Conservation (phyloP, 352 stramenopile species). For the Thalassiosira hispida region DNA sequence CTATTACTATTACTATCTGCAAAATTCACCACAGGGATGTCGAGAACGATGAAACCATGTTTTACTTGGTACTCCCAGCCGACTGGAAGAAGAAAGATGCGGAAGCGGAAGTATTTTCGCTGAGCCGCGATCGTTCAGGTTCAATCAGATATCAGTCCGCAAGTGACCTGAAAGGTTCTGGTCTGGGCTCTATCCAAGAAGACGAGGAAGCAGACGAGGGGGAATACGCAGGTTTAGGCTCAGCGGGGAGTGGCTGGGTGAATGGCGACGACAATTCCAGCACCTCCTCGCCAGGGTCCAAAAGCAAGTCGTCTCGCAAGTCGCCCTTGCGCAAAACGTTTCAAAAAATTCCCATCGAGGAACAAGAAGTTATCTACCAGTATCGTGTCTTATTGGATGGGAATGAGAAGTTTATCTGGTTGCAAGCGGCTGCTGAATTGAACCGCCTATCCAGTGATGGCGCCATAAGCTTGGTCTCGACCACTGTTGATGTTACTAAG, state of each 20-base stretch:
- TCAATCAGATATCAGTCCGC: too few species aligned
- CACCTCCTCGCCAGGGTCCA: neutral
- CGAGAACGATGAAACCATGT: constrained; percentile 46
- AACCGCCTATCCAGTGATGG: constrained; percentile 20
- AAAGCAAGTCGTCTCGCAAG: constrained; percentile 9
- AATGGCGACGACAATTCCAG: constrained; percentile 25
- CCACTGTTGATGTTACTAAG: constrained; percentile 21
- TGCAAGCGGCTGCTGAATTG: constrained; percentile 47
- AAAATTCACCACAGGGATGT: constrained; percentile 27
- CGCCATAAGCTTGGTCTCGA: constrained; percentile 13
- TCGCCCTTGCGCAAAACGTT: neutral
- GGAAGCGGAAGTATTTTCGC: constrained; percentile 29
- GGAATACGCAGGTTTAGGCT: constrained; percentile 5
- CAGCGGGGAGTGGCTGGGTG: neutral
- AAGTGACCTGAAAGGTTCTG: neutral
- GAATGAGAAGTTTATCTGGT: constrained; percentile 60
- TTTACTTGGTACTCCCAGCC: constrained; percentile 49
- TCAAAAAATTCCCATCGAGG: constrained; percentile 12
- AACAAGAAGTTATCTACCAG: constrained; percentile 44
- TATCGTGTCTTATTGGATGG: constrained; percentile 50
- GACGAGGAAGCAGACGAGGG: constrained; percentile 20
- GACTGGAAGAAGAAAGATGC: constrained; percentile 43
- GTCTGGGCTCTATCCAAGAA: constrained; percentile 21
- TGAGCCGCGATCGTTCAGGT: neutral
- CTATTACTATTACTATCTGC: neutral